Evolutionary conservation across 192 early-diverging fungal genomes (phyloP), one percentile per base, ranked within the genome.

Genomic region (Obelidium mucronatum): DNA sequence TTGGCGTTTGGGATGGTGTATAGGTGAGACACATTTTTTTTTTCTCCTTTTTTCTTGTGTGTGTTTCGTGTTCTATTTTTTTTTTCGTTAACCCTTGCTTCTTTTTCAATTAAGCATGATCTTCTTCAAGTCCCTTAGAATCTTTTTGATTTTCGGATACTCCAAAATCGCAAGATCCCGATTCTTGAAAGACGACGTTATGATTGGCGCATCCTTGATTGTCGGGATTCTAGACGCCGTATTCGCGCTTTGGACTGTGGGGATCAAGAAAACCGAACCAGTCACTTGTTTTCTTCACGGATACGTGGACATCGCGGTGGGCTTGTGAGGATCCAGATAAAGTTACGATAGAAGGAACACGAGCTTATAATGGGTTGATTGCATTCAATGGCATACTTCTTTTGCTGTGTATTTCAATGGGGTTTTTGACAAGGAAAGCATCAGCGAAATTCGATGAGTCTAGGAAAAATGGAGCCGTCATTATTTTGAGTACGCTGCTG

Each of bases 41-140:
- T 52, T 52, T 15, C 51, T 52, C 51, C n/a, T 52, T 52, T 13
- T n/a, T 52, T 13, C n/a, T n/a, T n/a, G n/a, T n/a, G n/a, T n/a
- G n/a, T n/a, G n/a, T n/a, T n/a, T n/a, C n/a, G n/a, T n/a, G n/a
- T 52, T 52, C n/a, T 52, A n/a, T 52, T 52, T 52, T 15, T 52
- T 15, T 52, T 52, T 52, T 52, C 13, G 13, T 15, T 52, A n/a
- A n/a, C 51, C n/a, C 51, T n/a, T n/a, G n/a, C n/a, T n/a, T n/a
- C n/a, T n/a, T n/a, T n/a, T n/a, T n/a, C n/a, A n/a, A n/a, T n/a
- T 33, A 19, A 63, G 71, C 58, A 73, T 73, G 71, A 35, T 73
- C 40, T 73, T 73, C 39, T 42, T 73, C 22, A 73, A 73, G 31
- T 17, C 60, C 17, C 15, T 62, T 30, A 31, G 71, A 28, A 59